These are phyloP conservation scores for Lactarius trivialis DNA, from an alignment of 768 basidiomycete genomes.

Conservation along the genomic window DNA sequence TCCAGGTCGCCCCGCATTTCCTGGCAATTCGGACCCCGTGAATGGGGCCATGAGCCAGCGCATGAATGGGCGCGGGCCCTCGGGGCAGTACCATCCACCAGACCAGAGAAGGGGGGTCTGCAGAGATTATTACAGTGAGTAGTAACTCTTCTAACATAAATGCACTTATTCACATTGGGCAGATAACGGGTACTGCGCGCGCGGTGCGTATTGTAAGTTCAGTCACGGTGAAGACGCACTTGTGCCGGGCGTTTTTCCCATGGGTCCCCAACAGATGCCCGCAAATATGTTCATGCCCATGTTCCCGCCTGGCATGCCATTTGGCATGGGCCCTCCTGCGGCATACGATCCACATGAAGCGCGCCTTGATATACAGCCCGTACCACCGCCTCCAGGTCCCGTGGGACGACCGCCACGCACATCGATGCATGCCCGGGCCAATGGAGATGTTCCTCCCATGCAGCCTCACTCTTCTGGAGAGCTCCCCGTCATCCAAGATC, in stretches of 20 bases:
- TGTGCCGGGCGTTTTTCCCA: slow-evolving; percentile 60
- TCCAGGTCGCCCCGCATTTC: slow-evolving; percentile 27
- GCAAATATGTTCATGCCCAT: slow-evolving; percentile 60
- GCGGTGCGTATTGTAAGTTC: slow-evolving; percentile 85
- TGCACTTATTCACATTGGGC: slow-evolving; percentile 14
- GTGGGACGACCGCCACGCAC: slow-evolving; percentile 43
- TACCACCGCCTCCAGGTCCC: slow-evolving; percentile 27
- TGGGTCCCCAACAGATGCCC: slow-evolving; percentile 38
- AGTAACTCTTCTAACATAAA: slow-evolving; percentile 1
- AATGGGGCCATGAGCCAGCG: slow-evolving; percentile 24
- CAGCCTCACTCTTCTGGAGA: slow-evolving; percentile 51
- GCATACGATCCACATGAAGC: slow-evolving; percentile 72
- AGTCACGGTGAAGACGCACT: slow-evolving; percentile 89
- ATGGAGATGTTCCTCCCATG: slow-evolving; percentile 37
- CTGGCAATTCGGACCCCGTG: slow-evolving; percentile 31
- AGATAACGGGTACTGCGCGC: slow-evolving; percentile 90
- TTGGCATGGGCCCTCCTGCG: slow-evolving; percentile 41
- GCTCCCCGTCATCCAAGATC: slow-evolving; percentile 76
- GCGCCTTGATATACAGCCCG: slow-evolving; percentile 74
- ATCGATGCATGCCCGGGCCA: slow-evolving; percentile 49
- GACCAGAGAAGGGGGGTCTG: slow-evolving; percentile 75
- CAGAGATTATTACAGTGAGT: slow-evolving; percentile 87
- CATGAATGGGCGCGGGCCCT: slow-evolving; percentile 22
- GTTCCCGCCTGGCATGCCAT: slow-evolving; percentile 55
- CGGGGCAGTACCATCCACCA: slow-evolving; percentile 53